phyloP scores from a whole-genome alignment of 139 green algal species.

The Picocystis salinarum region DNA sequence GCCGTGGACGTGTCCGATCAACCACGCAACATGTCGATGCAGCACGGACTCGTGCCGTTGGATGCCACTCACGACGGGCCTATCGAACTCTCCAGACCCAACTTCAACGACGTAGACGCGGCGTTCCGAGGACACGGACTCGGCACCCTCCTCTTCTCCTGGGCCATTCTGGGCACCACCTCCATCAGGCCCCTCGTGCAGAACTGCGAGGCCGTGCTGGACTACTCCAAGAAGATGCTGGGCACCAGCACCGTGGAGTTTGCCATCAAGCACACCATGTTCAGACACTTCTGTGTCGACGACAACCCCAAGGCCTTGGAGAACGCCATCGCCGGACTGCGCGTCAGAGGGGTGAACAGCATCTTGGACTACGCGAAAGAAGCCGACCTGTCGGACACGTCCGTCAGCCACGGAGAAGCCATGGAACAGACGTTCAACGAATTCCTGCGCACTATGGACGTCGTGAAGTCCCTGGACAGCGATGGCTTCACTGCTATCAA shows the following conservation, averaged over 20 bases:
- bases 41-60: too few relatives aligned
- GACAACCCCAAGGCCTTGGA: constrained; percentile 1
- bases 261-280: constrained; percentile 49
- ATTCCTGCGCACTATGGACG: constrained; percentile 39
- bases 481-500: constrained; percentile 60
- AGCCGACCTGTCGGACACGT: constrained; percentile 30
- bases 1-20: too few relatives aligned
- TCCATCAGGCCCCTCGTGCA: too few relatives aligned
- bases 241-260: constrained; percentile 23
- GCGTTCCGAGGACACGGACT: too few relatives aligned
- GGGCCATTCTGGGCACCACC: too few relatives aligned
- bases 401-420: constrained; percentile 16
- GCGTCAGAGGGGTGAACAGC: constrained; percentile 7
- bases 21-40: too few relatives aligned
- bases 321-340: background rate
- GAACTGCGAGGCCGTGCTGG: constrained; percentile 33
- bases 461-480: constrained; percentile 23
- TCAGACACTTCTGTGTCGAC: constrained; percentile 62
- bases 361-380: constrained; percentile 53
- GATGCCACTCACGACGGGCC: too few relatives aligned
- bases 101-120: too few relatives aligned
- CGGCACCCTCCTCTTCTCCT: too few relatives aligned
- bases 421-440: too few relatives aligned
- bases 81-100: too few relatives aligned
- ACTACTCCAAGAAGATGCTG: constrained; percentile 24